phyloP scores from a whole-genome alignment of 805 yeast genomes.

The Candida tibetensis region DNA sequence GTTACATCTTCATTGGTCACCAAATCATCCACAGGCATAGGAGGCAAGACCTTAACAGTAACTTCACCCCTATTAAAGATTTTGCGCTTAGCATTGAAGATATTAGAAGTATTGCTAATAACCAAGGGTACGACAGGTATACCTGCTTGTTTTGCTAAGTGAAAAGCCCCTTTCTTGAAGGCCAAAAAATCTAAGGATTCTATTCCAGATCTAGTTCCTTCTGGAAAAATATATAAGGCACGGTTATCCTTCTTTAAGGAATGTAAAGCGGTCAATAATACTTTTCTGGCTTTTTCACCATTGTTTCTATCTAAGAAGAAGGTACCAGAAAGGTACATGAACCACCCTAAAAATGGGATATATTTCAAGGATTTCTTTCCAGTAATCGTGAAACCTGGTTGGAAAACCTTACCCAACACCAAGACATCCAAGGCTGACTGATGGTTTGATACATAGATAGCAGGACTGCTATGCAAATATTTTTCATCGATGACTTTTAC shows the following conservation, averaged over 20 bases:
- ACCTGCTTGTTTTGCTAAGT: constrained; percentile 88
- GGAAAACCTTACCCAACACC: constrained; percentile 79
- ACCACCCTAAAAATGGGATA: constrained; percentile 95
- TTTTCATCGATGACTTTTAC: constrained; percentile 69
- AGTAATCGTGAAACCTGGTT: constrained; percentile 85
- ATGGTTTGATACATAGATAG: constrained; percentile 81
- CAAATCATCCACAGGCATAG: constrained; percentile 68
- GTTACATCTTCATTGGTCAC: constrained; percentile 66
- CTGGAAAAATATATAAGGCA: constrained; percentile 89
- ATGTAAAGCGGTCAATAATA: constrained; percentile 67
- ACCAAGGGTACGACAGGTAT: constrained; percentile 89
- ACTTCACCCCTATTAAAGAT: constrained; percentile 79
- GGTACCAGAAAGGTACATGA: constrained; percentile 87
- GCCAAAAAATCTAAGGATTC: constrained; percentile 69
- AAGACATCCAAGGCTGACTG: constrained; percentile 86
- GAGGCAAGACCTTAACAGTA: constrained; percentile 74
- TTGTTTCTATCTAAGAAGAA: constrained; percentile 84
- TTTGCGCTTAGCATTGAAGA: constrained; percentile 58
- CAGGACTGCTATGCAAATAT: constrained; percentile 56
- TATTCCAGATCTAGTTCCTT: constrained; percentile 90
- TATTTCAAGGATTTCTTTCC: constrained; percentile 82
- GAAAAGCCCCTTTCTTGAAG: constrained; percentile 97
- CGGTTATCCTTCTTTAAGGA: constrained; percentile 61
- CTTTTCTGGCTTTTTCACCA: constrained; percentile 69
- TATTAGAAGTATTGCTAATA: constrained; percentile 77